Conservation (phyloP, 2,329 filamentous ascomycete genomes). For the Colletotrichum sp. region DNA sequence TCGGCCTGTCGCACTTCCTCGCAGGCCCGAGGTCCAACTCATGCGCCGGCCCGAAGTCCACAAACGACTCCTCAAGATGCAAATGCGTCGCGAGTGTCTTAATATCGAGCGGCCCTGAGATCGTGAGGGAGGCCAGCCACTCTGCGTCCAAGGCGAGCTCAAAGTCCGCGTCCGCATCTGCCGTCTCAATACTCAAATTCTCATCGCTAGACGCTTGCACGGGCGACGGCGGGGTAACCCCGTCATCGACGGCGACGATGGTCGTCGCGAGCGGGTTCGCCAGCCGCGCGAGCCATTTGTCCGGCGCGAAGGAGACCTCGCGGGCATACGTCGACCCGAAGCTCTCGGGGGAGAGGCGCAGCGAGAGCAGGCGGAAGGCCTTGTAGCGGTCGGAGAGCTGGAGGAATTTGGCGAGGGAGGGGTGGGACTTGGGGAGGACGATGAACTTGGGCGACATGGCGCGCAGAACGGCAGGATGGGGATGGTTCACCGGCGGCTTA, state of each 20-base stretch:
- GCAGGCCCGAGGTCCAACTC: neutral
- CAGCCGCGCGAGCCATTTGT: neutral
- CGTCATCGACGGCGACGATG: neutral
- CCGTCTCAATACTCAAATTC: neutral
- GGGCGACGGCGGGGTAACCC: neutral
- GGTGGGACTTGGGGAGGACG: neutral
- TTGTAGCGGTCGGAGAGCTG: neutral
- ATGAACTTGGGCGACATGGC: neutral
- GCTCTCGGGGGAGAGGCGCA: neutral
- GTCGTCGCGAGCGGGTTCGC: neutral
- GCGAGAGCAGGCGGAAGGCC: constrained; percentile 4
- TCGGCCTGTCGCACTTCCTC: too few relatives aligned
- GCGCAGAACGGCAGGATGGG: neutral
- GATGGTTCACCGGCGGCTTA: too few relatives aligned
- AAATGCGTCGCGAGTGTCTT: neutral
- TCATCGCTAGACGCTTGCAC: neutral
- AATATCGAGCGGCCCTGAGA: constrained; percentile 4
- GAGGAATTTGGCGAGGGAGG: neutral
- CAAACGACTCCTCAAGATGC: neutral
- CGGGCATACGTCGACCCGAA: constrained; percentile 13
- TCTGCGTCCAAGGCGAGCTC: neutral
- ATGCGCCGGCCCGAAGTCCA: neutral
- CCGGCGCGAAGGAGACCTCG: neutral
- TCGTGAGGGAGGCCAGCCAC: constrained; percentile 1
- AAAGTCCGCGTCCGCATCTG: neutral